These are phyloP conservation scores for Wallacemonas sp. DNA, from an alignment of 208 protist genomes.

Conservation along the genomic window DNA sequence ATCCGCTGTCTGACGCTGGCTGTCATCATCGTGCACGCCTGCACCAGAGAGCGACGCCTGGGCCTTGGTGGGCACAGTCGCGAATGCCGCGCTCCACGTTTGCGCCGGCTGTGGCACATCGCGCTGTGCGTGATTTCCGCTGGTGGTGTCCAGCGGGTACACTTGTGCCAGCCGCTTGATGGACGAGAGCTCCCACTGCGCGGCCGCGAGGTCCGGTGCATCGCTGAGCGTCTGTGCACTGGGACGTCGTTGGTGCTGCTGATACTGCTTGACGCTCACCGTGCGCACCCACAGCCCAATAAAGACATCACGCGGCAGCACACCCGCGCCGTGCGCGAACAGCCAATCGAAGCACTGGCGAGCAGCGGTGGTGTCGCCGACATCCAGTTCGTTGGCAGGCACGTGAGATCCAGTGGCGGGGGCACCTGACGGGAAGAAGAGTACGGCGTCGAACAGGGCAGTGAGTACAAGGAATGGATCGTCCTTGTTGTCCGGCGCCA, in stretches of 20 bases:
- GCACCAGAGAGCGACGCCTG: too few relatives aligned
- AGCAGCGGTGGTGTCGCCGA: background rate
- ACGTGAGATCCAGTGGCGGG: background rate
- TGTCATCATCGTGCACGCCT: too few relatives aligned
- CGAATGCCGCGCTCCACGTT: too few relatives aligned
- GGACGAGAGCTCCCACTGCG: slow-evolving; percentile 4
- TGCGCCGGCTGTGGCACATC: too few relatives aligned
- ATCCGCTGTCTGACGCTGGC: too few relatives aligned
- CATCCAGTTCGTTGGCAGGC: background rate
- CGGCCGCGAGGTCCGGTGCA: background rate
- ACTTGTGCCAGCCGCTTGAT: background rate
- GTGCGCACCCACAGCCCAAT: background rate
- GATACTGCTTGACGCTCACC: background rate
- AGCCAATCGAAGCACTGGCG: slow-evolving; percentile 12
- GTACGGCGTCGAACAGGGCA: slow-evolving; percentile 2
- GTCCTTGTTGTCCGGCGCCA: background rate
- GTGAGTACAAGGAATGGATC: background rate
- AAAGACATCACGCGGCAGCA: background rate
- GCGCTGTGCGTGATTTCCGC: too few relatives aligned
- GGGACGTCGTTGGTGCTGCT: background rate
- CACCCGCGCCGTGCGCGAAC: background rate
- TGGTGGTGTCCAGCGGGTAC: too few relatives aligned
- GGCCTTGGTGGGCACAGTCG: too few relatives aligned
- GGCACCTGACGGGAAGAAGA: background rate
- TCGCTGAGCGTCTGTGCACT: background rate